Conservation (phyloP, 1,284 basidiomycete genomes). For the Austroboletus niveus region DNA sequence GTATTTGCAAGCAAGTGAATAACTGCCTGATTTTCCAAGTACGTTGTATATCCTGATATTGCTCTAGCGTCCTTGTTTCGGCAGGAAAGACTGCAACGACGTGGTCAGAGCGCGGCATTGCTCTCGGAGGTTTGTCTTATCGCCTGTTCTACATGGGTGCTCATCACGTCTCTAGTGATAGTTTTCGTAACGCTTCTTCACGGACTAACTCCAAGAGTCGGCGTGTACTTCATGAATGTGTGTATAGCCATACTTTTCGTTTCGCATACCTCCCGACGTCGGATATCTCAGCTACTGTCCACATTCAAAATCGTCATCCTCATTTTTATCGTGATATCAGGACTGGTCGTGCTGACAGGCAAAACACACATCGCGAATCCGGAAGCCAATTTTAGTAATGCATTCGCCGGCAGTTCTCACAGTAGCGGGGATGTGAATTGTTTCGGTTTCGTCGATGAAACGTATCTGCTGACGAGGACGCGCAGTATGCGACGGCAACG, state of each 20-base stretch:
- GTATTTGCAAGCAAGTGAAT: constrained; percentile 34
- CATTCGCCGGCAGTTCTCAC: constrained; percentile 48
- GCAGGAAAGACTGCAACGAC: constrained; percentile 41
- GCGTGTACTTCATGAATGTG: constrained; percentile 51
- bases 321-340: constrained; percentile 27
- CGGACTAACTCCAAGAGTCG: constrained; percentile 42
- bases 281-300: constrained; percentile 11
- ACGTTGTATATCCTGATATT: neutral
- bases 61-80: constrained; percentile 45
- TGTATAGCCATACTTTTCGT: neutral
- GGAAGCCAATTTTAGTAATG: constrained; percentile 45
- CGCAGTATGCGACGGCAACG: constrained; percentile 54
- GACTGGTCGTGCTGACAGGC: constrained; percentile 53
- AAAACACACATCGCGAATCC: constrained; percentile 43
- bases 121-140: constrained; percentile 43
- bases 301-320: constrained; percentile 30
- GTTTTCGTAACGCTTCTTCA: constrained; percentile 46
- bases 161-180: constrained; percentile 34
- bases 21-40: neutral
- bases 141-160: rapidly evolving
- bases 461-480: neutral
- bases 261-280: neutral
- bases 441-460: neutral
- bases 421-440: constrained; percentile 42
- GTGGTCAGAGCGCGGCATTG: constrained; percentile 58